Evolutionary conservation across 305 asterid genomes (phyloP).

Genomic region (Solanum hybrid): DNA sequence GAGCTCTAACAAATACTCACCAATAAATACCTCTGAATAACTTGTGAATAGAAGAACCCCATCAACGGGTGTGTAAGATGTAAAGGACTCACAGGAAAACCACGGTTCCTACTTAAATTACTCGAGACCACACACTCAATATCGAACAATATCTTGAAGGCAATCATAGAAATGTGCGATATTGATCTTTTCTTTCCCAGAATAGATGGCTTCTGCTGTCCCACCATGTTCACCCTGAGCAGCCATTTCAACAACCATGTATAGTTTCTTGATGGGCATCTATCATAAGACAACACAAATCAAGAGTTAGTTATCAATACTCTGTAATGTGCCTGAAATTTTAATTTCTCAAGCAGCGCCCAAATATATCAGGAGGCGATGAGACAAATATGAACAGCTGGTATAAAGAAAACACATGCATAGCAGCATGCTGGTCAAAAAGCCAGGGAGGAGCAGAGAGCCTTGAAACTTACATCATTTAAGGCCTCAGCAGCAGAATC

Average conservation of each 20-base stretch:
- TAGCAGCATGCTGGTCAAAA: not conserved
- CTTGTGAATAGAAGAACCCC: not conserved
- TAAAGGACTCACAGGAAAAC: not conserved
- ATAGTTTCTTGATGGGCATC: conserved; percentile 90
- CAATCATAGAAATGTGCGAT: conserved; percentile 71
- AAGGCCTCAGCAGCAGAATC: conserved; percentile 91
- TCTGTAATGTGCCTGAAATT: not conserved
- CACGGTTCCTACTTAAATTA: not conserved
- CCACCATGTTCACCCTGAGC: conserved; percentile 94
- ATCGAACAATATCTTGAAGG: conserved; percentile 67
- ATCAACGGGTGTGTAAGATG: not conserved
- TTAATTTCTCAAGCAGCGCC: not conserved
- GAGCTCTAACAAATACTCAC: not conserved
- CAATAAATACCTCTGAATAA: not conserved
- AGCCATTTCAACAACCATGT: conserved; percentile 90
- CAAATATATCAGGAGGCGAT: not conserved
- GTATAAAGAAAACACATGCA: not conserved
- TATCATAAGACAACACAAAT: conserved; percentile 16
- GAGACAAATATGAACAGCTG: not conserved
- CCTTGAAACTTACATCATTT: conserved; percentile 57
- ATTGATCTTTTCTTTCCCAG: conserved; percentile 72
- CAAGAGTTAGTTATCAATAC: not conserved
- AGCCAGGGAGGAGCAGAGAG: not conserved
- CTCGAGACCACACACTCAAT: conserved; percentile 12
- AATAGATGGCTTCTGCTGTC: conserved; percentile 67